Evolutionary conservation across 306 rosid genomes (phyloP).

Genomic region (Canavalia ensiformis): DNA sequence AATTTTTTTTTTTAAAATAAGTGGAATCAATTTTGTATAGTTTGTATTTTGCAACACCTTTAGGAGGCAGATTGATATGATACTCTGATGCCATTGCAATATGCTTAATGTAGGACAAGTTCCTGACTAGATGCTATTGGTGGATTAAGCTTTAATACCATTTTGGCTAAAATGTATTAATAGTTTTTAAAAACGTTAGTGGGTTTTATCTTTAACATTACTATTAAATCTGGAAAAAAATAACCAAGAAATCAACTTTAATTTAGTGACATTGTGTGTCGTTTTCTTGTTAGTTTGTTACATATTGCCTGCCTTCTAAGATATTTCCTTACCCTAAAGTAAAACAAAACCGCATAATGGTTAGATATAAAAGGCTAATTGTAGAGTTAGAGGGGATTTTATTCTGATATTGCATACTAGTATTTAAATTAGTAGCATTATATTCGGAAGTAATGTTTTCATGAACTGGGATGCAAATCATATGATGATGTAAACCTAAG

Average conservation of each 20-base stretch:
- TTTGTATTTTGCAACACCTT: not conserved
- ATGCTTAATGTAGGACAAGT: not conserved
- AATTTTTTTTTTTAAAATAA: too few species aligned
- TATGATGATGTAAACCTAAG: slow-evolving; percentile 5
- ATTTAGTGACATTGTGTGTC: not conserved
- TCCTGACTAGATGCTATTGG: not conserved
- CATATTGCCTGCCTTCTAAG: not conserved
- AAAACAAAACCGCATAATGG: not conserved
- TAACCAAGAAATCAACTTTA: not conserved
- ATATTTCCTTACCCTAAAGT: not conserved
- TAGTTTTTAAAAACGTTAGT: not conserved
- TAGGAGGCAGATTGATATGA: not conserved
- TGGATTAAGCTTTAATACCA: not conserved
- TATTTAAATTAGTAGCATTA: not conserved
- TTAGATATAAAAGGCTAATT: not conserved
- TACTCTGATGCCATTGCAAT: not conserved
- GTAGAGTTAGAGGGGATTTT: not conserved
- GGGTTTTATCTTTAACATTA: not conserved
- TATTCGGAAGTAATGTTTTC: not conserved
- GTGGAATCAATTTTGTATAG: too few species aligned
- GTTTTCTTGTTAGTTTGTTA: not conserved
- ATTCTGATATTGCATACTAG: not conserved
- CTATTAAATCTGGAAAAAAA: not conserved
- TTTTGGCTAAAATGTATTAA: not conserved
- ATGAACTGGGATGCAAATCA: slow-evolving; percentile 7